These are phyloP conservation scores for Gossypium trilobum DNA, from an alignment of 441 rosid genomes.

Conservation along the genomic window DNA sequence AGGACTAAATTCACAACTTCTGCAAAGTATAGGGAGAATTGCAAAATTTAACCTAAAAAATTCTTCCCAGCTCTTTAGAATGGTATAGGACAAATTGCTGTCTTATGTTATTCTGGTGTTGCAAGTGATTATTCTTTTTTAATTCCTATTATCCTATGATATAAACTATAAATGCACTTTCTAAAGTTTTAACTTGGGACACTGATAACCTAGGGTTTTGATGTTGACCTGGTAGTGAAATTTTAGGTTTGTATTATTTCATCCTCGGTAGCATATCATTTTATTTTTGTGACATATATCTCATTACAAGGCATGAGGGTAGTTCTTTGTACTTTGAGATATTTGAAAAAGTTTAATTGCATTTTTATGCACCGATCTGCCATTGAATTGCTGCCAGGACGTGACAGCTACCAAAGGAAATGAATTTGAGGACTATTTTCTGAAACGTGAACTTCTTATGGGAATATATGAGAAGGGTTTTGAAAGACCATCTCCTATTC, in stretches of 20 bases:
- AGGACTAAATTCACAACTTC: too few species aligned
- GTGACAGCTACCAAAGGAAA: slow-evolving; percentile 98
- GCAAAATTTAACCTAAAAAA: neutral
- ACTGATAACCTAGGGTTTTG: neutral
- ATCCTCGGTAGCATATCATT: neutral
- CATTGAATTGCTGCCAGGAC: slow-evolving; percentile 40
- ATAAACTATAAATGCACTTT: neutral
- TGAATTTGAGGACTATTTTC: slow-evolving; percentile 93
- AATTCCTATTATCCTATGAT: neutral
- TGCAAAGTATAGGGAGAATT: too few species aligned
- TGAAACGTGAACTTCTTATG: slow-evolving; percentile 92
- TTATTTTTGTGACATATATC: neutral
- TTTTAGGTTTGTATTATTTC: neutral
- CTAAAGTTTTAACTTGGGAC: neutral
- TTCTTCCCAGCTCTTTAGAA: neutral
- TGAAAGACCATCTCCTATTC: slow-evolving; percentile 98
- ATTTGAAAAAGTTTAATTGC: neutral
- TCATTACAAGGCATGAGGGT: neutral
- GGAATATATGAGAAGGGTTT: slow-evolving; percentile 97
- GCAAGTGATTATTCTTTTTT: neutral
- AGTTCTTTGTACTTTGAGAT: neutral
- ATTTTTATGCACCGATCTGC: neutral
- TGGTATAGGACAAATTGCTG: neutral
- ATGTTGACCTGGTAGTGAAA: neutral
- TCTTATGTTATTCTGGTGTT: neutral